Percentiles rank a stretch among this genome's conserved stretches.
Evolutionary conservation across 306 rosid genomes (phyloP).

Genomic region (Acacia melanoxylon): DNA sequence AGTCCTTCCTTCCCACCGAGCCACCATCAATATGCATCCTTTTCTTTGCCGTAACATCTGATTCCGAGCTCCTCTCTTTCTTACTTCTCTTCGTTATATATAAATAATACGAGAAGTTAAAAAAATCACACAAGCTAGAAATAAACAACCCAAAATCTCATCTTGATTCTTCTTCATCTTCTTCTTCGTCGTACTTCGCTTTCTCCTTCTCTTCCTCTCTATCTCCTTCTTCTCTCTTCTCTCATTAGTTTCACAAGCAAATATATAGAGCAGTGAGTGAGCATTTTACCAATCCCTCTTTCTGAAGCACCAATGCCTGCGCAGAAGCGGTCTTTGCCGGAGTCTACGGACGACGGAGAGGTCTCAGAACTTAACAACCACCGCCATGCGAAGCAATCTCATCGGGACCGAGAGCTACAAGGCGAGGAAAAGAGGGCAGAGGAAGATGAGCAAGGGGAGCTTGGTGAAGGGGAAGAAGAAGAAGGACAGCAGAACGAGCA

Average conservation of each 20-base stretch:
- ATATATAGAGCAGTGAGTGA: slow-evolving; percentile 3
- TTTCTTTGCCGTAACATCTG: slow-evolving; percentile 11
- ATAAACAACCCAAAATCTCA: slow-evolving; percentile 36
- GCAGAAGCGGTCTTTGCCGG: slow-evolving; percentile 77
- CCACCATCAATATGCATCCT: slow-evolving; percentile 16
- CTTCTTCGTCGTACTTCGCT: neutral
- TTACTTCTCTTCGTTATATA: neutral
- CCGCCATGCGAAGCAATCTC: slow-evolving; percentile 57
- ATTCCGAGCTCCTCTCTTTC: slow-evolving; percentile 13
- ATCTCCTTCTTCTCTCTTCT: neutral
- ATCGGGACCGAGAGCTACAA: slow-evolving; percentile 34
- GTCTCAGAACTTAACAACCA: slow-evolving; percentile 30
- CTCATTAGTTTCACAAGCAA: slow-evolving; percentile 6
- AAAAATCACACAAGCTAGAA: neutral
- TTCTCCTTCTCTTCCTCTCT: neutral
- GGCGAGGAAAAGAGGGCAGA: slow-evolving; percentile 26
- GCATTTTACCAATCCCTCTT: slow-evolving; percentile 15
- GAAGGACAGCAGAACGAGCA: slow-evolving; percentile 28
- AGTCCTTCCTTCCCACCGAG: neutral
- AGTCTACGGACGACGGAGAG: slow-evolving; percentile 50
- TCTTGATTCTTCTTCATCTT: slow-evolving; percentile 19
- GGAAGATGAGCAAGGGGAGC: slow-evolving; percentile 10
- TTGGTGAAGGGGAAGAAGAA: slow-evolving; percentile 22
- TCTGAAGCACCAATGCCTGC: slow-evolving; percentile 74
- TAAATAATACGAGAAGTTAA: neutral